Evolutionary conservation across 208 protist species (phyloP), one percentile per base, ranked within the genome.

Genomic region (Wallacemonas rigidus): DNA sequence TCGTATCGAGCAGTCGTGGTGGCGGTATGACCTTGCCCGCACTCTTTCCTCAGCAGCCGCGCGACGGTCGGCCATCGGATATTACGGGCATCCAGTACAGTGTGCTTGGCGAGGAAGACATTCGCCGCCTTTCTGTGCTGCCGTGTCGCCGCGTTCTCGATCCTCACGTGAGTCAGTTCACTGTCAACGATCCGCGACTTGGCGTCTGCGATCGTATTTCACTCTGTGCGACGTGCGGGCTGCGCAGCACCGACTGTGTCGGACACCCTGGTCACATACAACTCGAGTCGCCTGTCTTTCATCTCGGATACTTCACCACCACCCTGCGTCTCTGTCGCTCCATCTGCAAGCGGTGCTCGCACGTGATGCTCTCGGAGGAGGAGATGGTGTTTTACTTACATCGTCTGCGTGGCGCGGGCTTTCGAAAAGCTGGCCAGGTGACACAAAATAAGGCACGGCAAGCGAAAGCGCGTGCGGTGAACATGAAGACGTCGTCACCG

Each of bases 231-330:
- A 99, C 98, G 0, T 99, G 98, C 78, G 94, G 95, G 1, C 69
- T 93, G 67, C 75, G 85, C 44, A 80, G 89, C 71, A 73, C 88
- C 7, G 91, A 99, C 54, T 99, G 99, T 83, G 85, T 95, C 4
- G 99, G 99, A 7, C 99, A 99, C 86, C 98, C 98, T 78, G 99
- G 98, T 35, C 90, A 98, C 83, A 96, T 99, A 48, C 85, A 98
- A 69, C 85, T 99, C 44, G 95, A 95, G 75, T 78, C 99, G 38
- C 99, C 99, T 0, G 98, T 99, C 5, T 99, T 99, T 80, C 99
- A 99, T 75, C 76, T 98, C 39, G 99, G 99, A 40, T 99, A 98
- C 76, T 96, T 99, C 56, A 82, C 93, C 41, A 76, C 82, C 11
- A 97, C 99, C 53, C 58, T 99, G 43, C 81, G 89, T 15, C 95